Percentiles rank a stretch among this genome's conserved stretches.
Conservation (phyloP, 345 rosid species). For the Luvunga scandens region DNA sequence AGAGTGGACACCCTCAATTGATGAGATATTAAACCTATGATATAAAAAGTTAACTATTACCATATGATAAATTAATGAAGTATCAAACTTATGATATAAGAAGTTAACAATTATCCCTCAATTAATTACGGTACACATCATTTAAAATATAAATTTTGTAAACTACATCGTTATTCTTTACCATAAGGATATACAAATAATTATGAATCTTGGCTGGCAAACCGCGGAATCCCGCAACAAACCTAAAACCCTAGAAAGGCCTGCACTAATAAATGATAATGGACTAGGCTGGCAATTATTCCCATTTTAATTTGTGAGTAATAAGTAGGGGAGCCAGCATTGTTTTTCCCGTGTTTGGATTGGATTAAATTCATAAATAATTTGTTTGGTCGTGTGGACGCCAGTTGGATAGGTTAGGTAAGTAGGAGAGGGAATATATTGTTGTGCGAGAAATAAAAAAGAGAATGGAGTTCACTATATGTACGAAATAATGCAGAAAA, state of each 20-base stretch:
- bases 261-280: not conserved
- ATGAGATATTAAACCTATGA: too few species aligned
- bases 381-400: not conserved
- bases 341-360: not conserved
- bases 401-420: not conserved
- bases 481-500: not conserved
- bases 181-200: too few species aligned
- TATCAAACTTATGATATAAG: too few species aligned
- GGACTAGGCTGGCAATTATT: too few species aligned
- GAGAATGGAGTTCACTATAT: too few species aligned
- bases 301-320: not conserved
- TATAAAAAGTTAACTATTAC: too few species aligned
- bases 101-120: too few species aligned
- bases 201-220: not conserved
- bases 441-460: not conserved
- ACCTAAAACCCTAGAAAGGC: not conserved
- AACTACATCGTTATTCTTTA: too few species aligned
- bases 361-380: not conserved
- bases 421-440: not conserved
- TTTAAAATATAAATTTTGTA: fast-evolving
- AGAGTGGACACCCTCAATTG: too few species aligned
- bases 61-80: too few species aligned
- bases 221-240: not conserved
- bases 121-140: too few species aligned
- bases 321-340: not conserved